Evolutionary conservation across 2,329 filamentous ascomycete genomes (phyloP).

Genomic region (Lasiodiplodia sp.): DNA sequence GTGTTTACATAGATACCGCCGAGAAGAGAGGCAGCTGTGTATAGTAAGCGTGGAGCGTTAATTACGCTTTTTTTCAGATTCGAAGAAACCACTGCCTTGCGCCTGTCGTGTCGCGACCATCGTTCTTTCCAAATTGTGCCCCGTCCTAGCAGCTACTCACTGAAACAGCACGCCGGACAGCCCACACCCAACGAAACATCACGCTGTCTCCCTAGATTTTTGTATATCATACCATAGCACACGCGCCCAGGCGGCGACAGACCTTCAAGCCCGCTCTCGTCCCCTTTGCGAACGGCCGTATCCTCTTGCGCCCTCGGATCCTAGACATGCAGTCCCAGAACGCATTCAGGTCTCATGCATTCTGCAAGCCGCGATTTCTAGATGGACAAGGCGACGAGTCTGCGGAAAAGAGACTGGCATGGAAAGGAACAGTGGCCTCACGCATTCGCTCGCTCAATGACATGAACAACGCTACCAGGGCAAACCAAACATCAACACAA

Average conservation of each 20-base stretch:
- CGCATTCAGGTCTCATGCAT: not conserved
- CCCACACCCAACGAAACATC: not conserved
- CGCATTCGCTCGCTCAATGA: slow-evolving; percentile 28
- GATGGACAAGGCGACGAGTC: slow-evolving; percentile 25
- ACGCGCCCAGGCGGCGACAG: not conserved
- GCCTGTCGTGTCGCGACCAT: slow-evolving; percentile 7
- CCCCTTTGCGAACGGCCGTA: not conserved
- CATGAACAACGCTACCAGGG: not conserved
- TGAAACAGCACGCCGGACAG: not conserved
- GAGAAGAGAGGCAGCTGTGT: slow-evolving; percentile 42
- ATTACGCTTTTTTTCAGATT: slow-evolving; percentile 36
- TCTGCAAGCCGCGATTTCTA: slow-evolving; percentile 7
- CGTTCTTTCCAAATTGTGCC: slow-evolving; percentile 9
- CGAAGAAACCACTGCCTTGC: slow-evolving; percentile 15
- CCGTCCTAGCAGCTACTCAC: not conserved
- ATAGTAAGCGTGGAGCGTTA: slow-evolving; percentile 41
- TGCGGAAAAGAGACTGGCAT: not conserved
- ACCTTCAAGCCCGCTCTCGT: not conserved
- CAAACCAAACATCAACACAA: not conserved
- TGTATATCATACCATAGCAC: not conserved
- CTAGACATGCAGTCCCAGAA: not conserved
- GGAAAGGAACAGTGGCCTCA: slow-evolving; percentile 28
- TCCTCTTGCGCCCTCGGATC: not conserved
- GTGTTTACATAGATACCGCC: slow-evolving; percentile 54
- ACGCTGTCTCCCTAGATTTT: slow-evolving; percentile 4